These are phyloP conservation scores for Annulohypoxylon stygium DNA, from an alignment of 495 filamentous ascomycete genomes.

Conservation along the genomic window DNA sequence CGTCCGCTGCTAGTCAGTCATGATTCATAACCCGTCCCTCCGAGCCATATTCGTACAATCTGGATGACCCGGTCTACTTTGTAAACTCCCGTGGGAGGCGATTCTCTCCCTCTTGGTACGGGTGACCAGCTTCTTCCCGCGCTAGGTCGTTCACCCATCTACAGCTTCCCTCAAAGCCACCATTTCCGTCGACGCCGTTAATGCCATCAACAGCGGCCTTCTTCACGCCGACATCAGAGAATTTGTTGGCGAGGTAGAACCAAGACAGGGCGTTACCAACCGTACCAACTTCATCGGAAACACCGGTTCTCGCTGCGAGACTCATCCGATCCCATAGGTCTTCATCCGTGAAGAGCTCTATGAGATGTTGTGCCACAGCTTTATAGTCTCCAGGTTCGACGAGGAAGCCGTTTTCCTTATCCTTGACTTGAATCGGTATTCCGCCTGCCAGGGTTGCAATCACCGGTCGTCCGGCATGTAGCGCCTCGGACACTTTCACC, in stretches of 20 bases:
- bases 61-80: slow-evolving; percentile 39
- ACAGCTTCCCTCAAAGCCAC: slow-evolving; percentile 60
- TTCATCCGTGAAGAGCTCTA: slow-evolving; percentile 76
- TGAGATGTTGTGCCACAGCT: slow-evolving; percentile 77
- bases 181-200: slow-evolving; percentile 52
- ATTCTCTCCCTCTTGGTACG: slow-evolving; percentile 71
- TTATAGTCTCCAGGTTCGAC: slow-evolving; percentile 80
- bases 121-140: slow-evolving; percentile 71
- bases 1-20: not conserved
- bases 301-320: slow-evolving; percentile 71
- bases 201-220: slow-evolving; percentile 26
- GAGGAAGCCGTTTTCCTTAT: slow-evolving; percentile 81
- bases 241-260: slow-evolving; percentile 79
- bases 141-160: slow-evolving; percentile 86
- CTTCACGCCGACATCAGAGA: slow-evolving; percentile 61
- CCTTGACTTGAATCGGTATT: slow-evolving; percentile 83
- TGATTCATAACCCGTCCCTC: not conserved
- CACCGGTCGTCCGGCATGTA: slow-evolving; percentile 86
- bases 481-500: slow-evolving; percentile 88
- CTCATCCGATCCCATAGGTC: slow-evolving; percentile 75
- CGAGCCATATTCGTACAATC: slow-evolving; percentile 16
- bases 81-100: slow-evolving; percentile 67
- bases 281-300: slow-evolving; percentile 86
- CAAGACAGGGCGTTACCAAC: slow-evolving; percentile 83
- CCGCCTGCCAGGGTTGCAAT: slow-evolving; percentile 85